Evolutionary conservation across 768 basidiomycete genomes (phyloP).

Genomic region (Panaeolus cyanescens): DNA sequence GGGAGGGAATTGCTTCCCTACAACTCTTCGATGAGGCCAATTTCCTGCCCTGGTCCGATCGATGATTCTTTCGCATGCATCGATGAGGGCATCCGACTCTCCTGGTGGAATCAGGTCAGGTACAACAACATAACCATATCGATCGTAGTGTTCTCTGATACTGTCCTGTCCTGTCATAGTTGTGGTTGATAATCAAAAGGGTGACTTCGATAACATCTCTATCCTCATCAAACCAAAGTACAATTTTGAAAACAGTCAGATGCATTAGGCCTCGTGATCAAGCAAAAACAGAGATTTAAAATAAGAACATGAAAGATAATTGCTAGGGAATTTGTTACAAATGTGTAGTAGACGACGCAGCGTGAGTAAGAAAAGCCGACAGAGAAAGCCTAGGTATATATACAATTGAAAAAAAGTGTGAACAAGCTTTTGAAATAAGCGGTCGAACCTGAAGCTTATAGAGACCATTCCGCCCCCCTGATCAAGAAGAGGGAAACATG

Average conservation of each 20-base stretch:
- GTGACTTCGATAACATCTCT: not conserved
- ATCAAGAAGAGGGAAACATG: not conserved
- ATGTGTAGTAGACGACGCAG: not conserved
- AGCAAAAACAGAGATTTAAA: not conserved
- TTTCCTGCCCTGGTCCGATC: constrained; percentile 54
- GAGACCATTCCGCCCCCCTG: not conserved
- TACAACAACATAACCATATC: constrained; percentile 67
- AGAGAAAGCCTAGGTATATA: too few species aligned
- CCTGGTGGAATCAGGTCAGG: constrained; percentile 50
- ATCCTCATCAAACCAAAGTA: not conserved
- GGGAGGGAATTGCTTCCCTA: constrained; percentile 81
- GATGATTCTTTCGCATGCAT: constrained; percentile 54
- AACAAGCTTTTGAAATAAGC: not conserved
- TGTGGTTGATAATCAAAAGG: not conserved
- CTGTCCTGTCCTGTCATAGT: not conserved
- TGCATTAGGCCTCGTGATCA: not conserved
- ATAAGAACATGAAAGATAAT: not conserved
- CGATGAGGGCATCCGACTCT: constrained; percentile 39
- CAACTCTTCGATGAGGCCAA: constrained; percentile 70
- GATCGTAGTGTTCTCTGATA: constrained; percentile 55
- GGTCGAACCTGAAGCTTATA: not conserved
- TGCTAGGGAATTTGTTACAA: not conserved
- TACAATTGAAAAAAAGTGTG: not conserved
- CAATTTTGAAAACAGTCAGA: not conserved
- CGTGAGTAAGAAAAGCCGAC: too few species aligned